Base-by-base conservation (phyloP, 176 grass and related monocot species). In the Aegilops tauschii region DNA sequence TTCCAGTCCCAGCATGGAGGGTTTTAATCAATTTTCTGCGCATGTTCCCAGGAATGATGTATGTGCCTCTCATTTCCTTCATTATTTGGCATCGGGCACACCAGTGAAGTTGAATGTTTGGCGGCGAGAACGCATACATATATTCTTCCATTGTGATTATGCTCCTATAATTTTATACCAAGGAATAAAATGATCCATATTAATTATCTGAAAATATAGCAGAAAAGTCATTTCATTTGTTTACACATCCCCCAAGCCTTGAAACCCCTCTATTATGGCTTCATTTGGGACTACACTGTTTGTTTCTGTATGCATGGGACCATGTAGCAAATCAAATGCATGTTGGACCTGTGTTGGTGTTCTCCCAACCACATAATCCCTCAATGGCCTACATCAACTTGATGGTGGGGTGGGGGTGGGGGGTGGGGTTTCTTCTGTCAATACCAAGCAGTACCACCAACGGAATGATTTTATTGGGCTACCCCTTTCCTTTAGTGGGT, bases 351-450 rank as follows among this genome's bases (percentile, higher is more conserved):
- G 16, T 14, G 56, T 49, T 69, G 36, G 40, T 82, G 36, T 82
- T 56, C 61, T 82, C 21, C 20, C 49, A 82, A 54, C 83, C 72
- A 82, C 83, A 90, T 61, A 82, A 39, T 49, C 78, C 20, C 47
- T 69, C 44, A 25, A 69, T 86, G 88, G 36, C 87, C 68, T 80
- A 58, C 68, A 31, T 64, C 82, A 76, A 76, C 59, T 85, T 85
- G 88, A 62, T 81, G 72, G 61, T 85, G 88, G 83, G 83, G 47
- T 50, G 13, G 45, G 20, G 45, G 14, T 25, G 23, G 49, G 50
- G 21, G 42, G 74, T 78, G 50, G 50, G 50, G 16, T 18, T 54
- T 18, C 39, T 82, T 10, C 31, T 82, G 9, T 56, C 28, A 2
- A 21, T 81, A 70, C 45, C 21, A 63, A 82, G 20, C 56, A 59